Conservation (phyloP, 2,329 filamentous ascomycete genomes). For the Lojkania enalia region DNA sequence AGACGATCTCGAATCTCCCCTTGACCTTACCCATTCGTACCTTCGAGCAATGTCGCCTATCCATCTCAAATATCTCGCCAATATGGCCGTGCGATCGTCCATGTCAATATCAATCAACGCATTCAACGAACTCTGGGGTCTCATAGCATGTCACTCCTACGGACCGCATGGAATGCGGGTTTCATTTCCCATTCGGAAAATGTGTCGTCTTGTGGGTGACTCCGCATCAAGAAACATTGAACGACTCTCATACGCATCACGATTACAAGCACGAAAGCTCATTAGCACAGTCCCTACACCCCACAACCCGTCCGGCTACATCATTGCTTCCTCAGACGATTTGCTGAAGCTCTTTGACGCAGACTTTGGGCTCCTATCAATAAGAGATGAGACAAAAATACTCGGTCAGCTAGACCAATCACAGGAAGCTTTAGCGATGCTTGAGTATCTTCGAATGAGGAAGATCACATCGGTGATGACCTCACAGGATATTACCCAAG, state of each 20-base stretch:
- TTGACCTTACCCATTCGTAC: constrained; percentile 84
- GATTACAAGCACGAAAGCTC: constrained; percentile 81
- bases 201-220: constrained; percentile 86
- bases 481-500: constrained; percentile 72
- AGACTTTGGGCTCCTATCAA: constrained; percentile 83
- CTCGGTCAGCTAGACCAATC: constrained; percentile 73
- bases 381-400: constrained; percentile 86
- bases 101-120: constrained; percentile 95
- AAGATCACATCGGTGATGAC: constrained; percentile 74
- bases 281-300: constrained; percentile 84
- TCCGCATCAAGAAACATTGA: constrained; percentile 87
- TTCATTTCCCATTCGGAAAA: constrained; percentile 86
- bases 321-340: constrained; percentile 86
- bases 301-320: constrained; percentile 84
- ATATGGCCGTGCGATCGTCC: constrained; percentile 90
- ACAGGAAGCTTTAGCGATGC: constrained; percentile 79
- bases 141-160: constrained; percentile 86
- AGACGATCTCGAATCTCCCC: constrained; percentile 71
- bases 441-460: constrained; percentile 81
- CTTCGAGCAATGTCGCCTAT: constrained; percentile 89
- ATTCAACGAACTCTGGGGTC: constrained; percentile 82
- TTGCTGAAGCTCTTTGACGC: constrained; percentile 82
- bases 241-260: constrained; percentile 80
- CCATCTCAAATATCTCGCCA: constrained; percentile 80
- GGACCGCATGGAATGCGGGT: constrained; percentile 81